Evolutionary conservation across 495 filamentous ascomycete species (phyloP).

Genomic region (Hamigera avellanea): DNA sequence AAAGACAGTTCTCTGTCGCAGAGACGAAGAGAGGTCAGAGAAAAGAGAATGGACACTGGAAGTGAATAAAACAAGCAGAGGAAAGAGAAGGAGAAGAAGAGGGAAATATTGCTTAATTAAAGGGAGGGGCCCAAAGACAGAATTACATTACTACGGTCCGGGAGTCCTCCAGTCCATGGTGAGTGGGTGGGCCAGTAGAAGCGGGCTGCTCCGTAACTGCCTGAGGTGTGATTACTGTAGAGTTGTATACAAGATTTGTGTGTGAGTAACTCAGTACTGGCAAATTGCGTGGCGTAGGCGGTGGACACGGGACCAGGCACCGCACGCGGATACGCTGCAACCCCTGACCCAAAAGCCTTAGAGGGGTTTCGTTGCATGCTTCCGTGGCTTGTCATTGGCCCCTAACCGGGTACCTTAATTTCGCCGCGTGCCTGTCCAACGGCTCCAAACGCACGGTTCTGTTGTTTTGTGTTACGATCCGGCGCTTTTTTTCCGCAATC

Average conservation of each 20-base stretch:
- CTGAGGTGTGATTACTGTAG: no score
- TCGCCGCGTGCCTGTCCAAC: background rate
- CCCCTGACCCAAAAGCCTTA: no score
- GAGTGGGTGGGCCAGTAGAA: no score
- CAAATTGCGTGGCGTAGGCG: background rate
- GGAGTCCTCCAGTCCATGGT: no score
- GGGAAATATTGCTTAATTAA: background rate
- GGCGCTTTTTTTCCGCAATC: no score
- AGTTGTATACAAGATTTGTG: no score
- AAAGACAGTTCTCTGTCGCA: conserved; percentile 20
- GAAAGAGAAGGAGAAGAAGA: conserved; percentile 13
- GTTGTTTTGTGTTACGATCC: no score
- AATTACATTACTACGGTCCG: no score
- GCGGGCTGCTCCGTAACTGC: no score
- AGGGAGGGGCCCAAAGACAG: no score
- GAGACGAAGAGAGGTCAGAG: conserved; percentile 12
- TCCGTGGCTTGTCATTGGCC: background rate
- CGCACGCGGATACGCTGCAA: background rate
- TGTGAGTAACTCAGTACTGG: no score
- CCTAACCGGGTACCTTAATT: background rate
- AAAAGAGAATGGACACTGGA: conserved; percentile 16
- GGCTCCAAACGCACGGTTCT: background rate
- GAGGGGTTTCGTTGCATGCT: background rate
- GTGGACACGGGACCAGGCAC: background rate
- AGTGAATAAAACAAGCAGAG: conserved; percentile 11